Percentiles rank a stretch among this genome's conserved stretches.
Conservation (phyloP, 106 monocot species). For the Acorus gramineus region DNA sequence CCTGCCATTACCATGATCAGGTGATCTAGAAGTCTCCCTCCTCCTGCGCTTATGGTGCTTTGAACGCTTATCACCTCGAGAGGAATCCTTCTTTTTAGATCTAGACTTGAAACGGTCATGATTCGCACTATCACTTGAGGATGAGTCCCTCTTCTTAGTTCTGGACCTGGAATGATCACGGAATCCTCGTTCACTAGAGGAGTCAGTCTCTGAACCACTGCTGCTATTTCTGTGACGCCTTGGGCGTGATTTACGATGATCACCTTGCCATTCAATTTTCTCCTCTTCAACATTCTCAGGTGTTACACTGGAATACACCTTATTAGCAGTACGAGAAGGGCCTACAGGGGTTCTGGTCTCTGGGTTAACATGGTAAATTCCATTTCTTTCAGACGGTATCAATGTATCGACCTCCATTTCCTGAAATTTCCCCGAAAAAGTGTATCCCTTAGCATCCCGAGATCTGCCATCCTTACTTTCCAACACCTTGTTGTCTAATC, state of each 20-base stretch:
- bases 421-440: background rate
- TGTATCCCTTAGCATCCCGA: background rate
- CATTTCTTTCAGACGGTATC: slow-evolving; percentile 5
- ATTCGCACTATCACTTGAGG: slow-evolving; percentile 24
- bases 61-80: slow-evolving; percentile 22
- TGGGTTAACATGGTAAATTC: background rate
- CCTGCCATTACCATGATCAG: slow-evolving; percentile 4
- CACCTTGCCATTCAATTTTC: slow-evolving; percentile 5
- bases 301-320: background rate
- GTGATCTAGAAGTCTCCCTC: slow-evolving; percentile 18
- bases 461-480: background rate
- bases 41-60: slow-evolving; percentile 27
- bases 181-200: slow-evolving; percentile 16
- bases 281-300: slow-evolving; percentile 3
- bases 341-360: background rate
- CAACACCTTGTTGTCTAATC: background rate
- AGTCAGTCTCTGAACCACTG: slow-evolving; percentile 24
- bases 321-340: background rate
- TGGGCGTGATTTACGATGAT: slow-evolving; percentile 14
- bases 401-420: background rate
- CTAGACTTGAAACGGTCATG: slow-evolving; percentile 19
- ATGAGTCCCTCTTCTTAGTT: slow-evolving; percentile 18
- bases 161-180: slow-evolving; percentile 18
- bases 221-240: slow-evolving; percentile 9
- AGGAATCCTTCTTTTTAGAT: slow-evolving; percentile 18